phyloP scores from a whole-genome alignment of 2,329 filamentous ascomycete genomes.

The Epichloe baconii region DNA sequence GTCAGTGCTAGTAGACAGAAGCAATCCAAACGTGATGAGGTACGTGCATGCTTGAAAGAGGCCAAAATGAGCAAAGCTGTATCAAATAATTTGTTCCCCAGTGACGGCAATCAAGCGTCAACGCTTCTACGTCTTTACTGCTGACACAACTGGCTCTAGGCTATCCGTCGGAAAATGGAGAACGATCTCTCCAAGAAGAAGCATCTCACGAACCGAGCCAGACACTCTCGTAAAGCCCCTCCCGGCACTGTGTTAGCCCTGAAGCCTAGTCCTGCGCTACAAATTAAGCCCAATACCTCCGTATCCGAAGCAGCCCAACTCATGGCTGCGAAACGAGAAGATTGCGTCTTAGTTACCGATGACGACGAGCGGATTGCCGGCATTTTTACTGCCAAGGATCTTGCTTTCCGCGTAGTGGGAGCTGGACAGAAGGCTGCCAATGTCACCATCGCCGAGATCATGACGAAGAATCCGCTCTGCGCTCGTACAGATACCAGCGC shows the following conservation, averaged over 20 bases:
- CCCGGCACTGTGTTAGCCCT: constrained; percentile 92
- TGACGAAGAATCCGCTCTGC: constrained; percentile 98
- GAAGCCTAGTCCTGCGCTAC: constrained; percentile 87
- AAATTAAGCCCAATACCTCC: constrained; percentile 91
- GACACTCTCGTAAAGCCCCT: constrained; percentile 82
- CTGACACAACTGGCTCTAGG: constrained; percentile 37
- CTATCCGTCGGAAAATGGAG: constrained; percentile 93
- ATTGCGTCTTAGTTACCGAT: constrained; percentile 94
- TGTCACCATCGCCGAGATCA: constrained; percentile 93
- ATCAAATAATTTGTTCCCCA: not conserved
- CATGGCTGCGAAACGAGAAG: constrained; percentile 97
- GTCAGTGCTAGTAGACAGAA: constrained; percentile 92
- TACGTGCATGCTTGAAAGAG: constrained; percentile 32
- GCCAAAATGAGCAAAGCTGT: not conserved
- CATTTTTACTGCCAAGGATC: constrained; percentile 97
- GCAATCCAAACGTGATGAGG: constrained; percentile 97
- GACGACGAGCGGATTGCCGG: constrained; percentile 96
- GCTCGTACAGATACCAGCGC: constrained; percentile 95
- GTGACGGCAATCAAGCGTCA: not conserved
- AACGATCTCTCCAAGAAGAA: constrained; percentile 97
- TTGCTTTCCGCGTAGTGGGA: constrained; percentile 93
- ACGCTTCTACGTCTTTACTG: not conserved
- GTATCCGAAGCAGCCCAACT: constrained; percentile 94
- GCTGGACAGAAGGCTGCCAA: constrained; percentile 77
- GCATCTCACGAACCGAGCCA: constrained; percentile 61